Conservation (phyloP, 495 filamentous ascomycete species). For the Hypoxylon lienhwacheense region DNA sequence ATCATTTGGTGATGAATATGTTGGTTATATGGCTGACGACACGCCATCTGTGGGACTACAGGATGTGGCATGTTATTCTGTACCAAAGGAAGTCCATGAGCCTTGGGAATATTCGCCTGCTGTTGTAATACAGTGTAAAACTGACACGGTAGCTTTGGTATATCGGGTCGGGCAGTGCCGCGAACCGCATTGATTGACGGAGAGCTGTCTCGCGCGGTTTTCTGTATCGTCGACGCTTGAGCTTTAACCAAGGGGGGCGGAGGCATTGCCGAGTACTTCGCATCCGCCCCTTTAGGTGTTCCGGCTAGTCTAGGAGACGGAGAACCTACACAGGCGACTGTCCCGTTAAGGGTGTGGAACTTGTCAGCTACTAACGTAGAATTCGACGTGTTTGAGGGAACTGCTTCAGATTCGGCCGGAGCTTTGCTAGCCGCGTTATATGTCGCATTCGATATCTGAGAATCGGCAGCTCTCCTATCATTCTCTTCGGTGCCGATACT, state of each 20-base stretch:
- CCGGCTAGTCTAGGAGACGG: neutral
- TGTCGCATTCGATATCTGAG: conserved; percentile 5
- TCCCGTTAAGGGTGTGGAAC: conserved; percentile 3
- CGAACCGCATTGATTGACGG: neutral
- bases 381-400: neutral
- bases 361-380: neutral
- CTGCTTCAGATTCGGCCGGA: neutral
- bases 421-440: conserved; percentile 3
- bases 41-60: conserved; percentile 28
- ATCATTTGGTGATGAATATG: conserved; percentile 34
- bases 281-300: neutral
- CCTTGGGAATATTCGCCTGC: conserved; percentile 28
- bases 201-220: neutral
- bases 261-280: conserved; percentile 19
- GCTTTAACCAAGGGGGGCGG: conserved; percentile 21
- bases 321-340: neutral
- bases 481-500: neutral
- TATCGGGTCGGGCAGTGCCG: neutral
- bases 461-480: neutral
- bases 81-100: conserved; percentile 30
- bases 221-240: neutral
- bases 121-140: conserved; percentile 30
- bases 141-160: conserved; percentile 34
- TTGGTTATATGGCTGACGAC: conserved; percentile 20
- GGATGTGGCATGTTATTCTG: conserved; percentile 27